phyloP scores from a whole-genome alignment of 148 eudicot genomes.

The Selenicereus undatus region DNA sequence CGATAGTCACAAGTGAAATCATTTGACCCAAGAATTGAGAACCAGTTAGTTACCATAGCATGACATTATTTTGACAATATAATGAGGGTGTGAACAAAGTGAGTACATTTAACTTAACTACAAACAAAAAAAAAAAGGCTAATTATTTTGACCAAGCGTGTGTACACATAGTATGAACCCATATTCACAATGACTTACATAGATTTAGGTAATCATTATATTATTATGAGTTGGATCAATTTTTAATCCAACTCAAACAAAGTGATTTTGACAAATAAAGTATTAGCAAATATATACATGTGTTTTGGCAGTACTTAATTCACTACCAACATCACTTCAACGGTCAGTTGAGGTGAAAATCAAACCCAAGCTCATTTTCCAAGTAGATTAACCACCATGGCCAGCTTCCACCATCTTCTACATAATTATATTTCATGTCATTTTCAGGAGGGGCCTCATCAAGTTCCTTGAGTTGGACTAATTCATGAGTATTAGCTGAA shows the following conservation, averaged over 20 bases:
- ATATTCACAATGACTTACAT: background rate
- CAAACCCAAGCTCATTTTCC: conserved; percentile 46
- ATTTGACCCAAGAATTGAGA: too few species aligned
- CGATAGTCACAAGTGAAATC: too few species aligned
- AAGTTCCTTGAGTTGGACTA: conserved; percentile 18
- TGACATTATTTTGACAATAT: background rate
- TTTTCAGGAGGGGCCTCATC: conserved; percentile 14
- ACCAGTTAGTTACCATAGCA: background rate
- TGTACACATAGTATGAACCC: background rate
- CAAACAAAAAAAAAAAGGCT: background rate
- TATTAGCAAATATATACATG: background rate
- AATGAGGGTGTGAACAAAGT: background rate
- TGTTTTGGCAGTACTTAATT: background rate
- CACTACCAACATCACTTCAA: background rate
- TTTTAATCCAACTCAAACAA: conserved; percentile 1
- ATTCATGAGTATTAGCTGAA: conserved; percentile 17
- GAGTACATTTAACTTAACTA: too few species aligned
- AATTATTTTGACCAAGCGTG: background rate
- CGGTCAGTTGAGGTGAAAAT: conserved; percentile 2
- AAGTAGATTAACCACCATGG: conserved; percentile 42
- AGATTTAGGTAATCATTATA: background rate
- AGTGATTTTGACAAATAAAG: background rate
- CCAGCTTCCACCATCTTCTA: conserved; percentile 29
- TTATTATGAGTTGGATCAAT: background rate
- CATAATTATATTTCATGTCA: conserved; percentile 4